These are phyloP conservation scores for Crithidia sp. DNA, from an alignment of 208 protist genomes.

Conservation along the genomic window DNA sequence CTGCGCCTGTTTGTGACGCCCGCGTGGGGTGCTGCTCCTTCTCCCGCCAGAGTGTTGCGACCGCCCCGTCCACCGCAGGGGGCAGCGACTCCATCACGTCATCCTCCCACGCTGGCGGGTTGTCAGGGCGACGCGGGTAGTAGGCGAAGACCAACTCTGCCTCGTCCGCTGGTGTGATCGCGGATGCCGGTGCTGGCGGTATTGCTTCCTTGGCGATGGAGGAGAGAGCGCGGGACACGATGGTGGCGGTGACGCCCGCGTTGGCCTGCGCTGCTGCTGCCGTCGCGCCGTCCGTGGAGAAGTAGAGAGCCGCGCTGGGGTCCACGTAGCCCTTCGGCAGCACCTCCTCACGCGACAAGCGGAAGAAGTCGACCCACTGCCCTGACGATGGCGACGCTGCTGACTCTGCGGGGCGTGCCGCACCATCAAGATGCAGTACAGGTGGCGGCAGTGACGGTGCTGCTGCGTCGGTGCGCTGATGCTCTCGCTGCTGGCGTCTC, in stretches of 20 bases:
- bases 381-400: background rate
- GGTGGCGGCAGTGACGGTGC: background rate
- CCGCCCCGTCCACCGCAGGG: background rate
- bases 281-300: conserved; percentile 19
- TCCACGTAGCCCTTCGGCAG: conserved; percentile 23
- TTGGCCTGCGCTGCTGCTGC: conserved; percentile 1
- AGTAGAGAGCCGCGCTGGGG: conserved; percentile 25
- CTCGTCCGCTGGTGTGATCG: background rate
- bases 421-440: background rate
- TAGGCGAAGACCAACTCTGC: conserved; percentile 12
- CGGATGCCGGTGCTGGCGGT: background rate
- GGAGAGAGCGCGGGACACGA: background rate
- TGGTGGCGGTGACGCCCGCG: background rate
- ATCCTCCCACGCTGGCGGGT: conserved; percentile 42
- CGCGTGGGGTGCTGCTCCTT: too few species aligned
- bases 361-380: conserved; percentile 47
- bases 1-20: too few species aligned
- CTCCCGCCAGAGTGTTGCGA: too few species aligned
- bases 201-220: background rate
- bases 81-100: conserved; percentile 44
- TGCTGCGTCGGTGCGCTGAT: background rate
- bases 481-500: background rate
- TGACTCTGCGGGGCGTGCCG: background rate
- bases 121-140: conserved; percentile 48
- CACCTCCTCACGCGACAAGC: conserved; percentile 43